Conservation (phyloP, 495 filamentous ascomycete species). For the Clavariopsis aquatica region DNA sequence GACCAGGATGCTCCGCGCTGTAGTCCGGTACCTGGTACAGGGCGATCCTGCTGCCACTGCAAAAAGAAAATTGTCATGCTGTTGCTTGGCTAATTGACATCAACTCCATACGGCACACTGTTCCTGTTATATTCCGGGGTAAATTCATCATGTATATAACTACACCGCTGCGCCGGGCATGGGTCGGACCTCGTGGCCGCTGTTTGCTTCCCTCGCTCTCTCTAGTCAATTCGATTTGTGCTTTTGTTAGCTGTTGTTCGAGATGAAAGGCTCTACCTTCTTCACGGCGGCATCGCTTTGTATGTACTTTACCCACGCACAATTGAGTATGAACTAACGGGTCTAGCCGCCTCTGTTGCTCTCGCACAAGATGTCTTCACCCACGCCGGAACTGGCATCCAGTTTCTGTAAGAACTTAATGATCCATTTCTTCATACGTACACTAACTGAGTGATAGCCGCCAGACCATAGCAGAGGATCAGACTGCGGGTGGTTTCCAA, state of each 20-base stretch:
- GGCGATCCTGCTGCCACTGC: conserved; percentile 2
- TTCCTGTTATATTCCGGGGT: conserved; percentile 23
- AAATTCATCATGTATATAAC: conserved; percentile 34
- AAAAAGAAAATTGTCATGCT: conserved; percentile 19
- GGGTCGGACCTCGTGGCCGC: conserved; percentile 19
- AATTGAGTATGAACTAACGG: conserved; percentile 17
- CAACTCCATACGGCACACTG: conserved; percentile 13
- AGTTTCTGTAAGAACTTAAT: conserved; percentile 22
- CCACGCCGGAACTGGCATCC: conserved; percentile 30
- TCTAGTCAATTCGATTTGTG: conserved; percentile 17
- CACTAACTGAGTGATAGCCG: conserved; percentile 11
- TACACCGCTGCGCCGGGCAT: conserved; percentile 11
- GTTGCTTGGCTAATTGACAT: conserved; percentile 20
- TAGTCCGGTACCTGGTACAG: conserved; percentile 33
- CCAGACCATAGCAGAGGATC: conserved; percentile 3
- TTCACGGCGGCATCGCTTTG: conserved; percentile 35
- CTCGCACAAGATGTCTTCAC: conserved; percentile 27
- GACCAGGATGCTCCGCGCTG: conserved; percentile 9
- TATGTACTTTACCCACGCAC: conserved; percentile 3
- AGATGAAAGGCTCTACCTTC: conserved; percentile 36
- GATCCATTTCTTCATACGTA: not conserved
- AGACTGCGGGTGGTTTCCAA: conserved; percentile 48
- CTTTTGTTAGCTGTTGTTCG: conserved; percentile 13
- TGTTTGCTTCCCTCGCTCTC: conserved; percentile 20
- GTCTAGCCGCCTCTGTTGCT: conserved; percentile 18